These are phyloP conservation scores for Rhynchospora tenuis DNA, from an alignment of 176 grass and related monocot genomes.

Conservation along the genomic window DNA sequence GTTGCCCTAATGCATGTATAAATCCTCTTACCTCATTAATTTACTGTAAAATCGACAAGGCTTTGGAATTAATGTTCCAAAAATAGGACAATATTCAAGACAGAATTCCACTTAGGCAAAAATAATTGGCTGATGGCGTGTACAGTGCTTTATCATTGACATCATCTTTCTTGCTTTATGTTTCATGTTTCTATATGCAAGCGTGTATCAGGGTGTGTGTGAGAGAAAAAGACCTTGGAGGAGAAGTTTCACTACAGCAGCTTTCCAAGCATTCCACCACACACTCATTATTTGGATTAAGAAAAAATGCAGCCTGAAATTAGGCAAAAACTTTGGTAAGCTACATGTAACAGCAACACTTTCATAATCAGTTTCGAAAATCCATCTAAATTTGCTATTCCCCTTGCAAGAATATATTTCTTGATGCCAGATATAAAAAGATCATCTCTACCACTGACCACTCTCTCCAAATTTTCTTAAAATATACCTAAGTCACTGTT, in stretches of 20 bases:
- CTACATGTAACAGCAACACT: not conserved
- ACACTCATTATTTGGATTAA: constrained; percentile 50
- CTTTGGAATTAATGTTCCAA: no score
- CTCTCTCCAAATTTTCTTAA: not conserved
- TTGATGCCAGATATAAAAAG: not conserved
- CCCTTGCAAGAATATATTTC: not conserved
- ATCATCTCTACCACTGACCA: not conserved
- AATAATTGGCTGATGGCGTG: not conserved
- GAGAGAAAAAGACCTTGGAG: constrained; percentile 51
- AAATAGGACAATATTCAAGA: no score
- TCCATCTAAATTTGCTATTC: not conserved
- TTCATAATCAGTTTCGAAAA: not conserved
- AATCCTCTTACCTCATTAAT: no score
- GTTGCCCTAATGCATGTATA: no score
- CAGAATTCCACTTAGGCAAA: not conserved
- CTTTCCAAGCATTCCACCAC: constrained; percentile 72
- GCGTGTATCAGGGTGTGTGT: not conserved
- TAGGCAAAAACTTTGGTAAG: constrained; percentile 8
- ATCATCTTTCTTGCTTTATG: not conserved
- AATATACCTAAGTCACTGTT: not conserved
- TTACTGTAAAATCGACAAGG: no score
- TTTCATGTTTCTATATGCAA: not conserved
- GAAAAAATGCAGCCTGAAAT: constrained; percentile 64
- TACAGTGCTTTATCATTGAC: not conserved
- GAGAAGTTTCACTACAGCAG: constrained; percentile 50